Evolutionary conservation across 257 asterid species (phyloP).

Genomic region (Solanum tarapatanum): DNA sequence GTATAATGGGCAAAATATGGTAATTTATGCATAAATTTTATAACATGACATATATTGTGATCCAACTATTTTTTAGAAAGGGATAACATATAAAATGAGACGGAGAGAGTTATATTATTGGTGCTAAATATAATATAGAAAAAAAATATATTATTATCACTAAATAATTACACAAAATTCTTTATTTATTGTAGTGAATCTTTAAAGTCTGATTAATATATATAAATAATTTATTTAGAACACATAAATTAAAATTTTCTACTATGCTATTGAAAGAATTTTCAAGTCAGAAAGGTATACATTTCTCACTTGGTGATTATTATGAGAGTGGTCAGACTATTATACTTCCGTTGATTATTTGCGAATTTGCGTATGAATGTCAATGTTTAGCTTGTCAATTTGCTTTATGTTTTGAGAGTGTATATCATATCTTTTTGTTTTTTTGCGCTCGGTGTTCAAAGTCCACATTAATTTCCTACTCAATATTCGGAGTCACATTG

Average conservation of each 20-base stretch:
- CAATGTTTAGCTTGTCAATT: background rate
- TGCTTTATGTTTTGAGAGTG: background rate
- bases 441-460: too few relatives aligned
- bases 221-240: too few relatives aligned
- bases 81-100: too few relatives aligned
- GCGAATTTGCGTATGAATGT: background rate
- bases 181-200: too few relatives aligned
- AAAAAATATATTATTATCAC: too few relatives aligned
- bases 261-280: background rate
- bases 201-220: background rate
- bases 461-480: fast-evolving
- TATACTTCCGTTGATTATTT: background rate
- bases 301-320: background rate
- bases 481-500: too few relatives aligned
- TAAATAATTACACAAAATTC: too few relatives aligned
- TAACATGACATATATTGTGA: too few relatives aligned
- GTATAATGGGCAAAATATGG: too few relatives aligned
- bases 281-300: background rate
- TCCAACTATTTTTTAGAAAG: too few relatives aligned
- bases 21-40: too few relatives aligned
- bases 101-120: too few relatives aligned
- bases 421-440: background rate
- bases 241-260: background rate
- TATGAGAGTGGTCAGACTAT: background rate
- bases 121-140: background rate